These are phyloP conservation scores for Isatis tinctoria DNA, from an alignment of 345 rosid genomes.

Conservation along the genomic window DNA sequence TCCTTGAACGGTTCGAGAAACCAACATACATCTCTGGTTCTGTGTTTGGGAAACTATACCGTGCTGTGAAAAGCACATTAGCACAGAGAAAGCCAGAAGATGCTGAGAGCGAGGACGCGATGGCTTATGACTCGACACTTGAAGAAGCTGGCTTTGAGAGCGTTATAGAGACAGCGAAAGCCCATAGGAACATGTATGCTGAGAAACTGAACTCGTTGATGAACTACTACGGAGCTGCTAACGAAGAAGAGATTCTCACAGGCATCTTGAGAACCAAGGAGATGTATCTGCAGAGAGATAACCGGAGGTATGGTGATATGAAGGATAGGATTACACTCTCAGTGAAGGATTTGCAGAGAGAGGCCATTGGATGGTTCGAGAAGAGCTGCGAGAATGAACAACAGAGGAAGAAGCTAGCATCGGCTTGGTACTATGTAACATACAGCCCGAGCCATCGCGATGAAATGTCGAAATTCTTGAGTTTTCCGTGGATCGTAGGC, in stretches of 20 bases:
- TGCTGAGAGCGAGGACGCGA: conserved; percentile 37
- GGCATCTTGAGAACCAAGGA: conserved; percentile 62
- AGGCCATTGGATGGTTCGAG: conserved; percentile 69
- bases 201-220: conserved; percentile 63
- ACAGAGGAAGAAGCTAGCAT: conserved; percentile 49
- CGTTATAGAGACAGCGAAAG: conserved; percentile 44
- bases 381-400: conserved; percentile 41
- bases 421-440: conserved; percentile 85
- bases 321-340: conserved; percentile 67
- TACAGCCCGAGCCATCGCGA: conserved; percentile 46
- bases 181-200: conserved; percentile 49
- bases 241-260: conserved; percentile 86
- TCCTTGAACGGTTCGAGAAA: conserved; percentile 72
- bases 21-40: conserved; percentile 55
- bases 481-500: conserved; percentile 84
- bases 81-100: conserved; percentile 27
- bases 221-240: conserved; percentile 55
- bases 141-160: conserved; percentile 61
- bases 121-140: conserved; percentile 59
- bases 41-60: conserved; percentile 77
- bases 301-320: conserved; percentile 65
- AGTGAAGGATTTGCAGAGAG: conserved; percentile 51
- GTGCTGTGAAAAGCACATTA: conserved; percentile 40
- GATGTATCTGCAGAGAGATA: conserved; percentile 65
- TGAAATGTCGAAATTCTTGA: conserved; percentile 46